Percentiles rank a stretch among this genome's conserved stretches.
phyloP scores from a whole-genome alignment of 257 asterid genomes.

The Datura wrightii region DNA sequence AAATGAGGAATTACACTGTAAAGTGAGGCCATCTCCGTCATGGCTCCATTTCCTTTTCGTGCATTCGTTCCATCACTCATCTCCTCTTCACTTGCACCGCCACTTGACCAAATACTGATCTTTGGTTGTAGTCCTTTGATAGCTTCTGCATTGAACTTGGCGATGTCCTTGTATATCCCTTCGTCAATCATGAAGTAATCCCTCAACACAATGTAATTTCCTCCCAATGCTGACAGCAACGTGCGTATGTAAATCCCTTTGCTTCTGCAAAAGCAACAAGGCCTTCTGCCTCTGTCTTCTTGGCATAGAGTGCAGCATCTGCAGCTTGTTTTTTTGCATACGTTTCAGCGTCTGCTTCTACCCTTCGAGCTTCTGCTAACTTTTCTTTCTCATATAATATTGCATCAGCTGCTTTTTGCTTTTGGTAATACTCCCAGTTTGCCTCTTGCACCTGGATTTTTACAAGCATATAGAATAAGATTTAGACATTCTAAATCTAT shows the following conservation, averaged over 20 bases:
- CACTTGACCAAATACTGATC: constrained; percentile 64
- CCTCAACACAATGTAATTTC: constrained; percentile 55
- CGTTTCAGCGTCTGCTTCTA: constrained; percentile 53
- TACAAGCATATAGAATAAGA: not conserved
- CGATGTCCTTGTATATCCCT: constrained; percentile 56
- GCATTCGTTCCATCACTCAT: not conserved
- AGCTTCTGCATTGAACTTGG: constrained; percentile 60
- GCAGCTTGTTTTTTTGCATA: constrained; percentile 47
- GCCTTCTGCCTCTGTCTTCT: constrained; percentile 73
- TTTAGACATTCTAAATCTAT: not conserved
- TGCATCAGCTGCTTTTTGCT: constrained; percentile 65
- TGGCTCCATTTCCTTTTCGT: constrained; percentile 35
- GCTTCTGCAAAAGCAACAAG: constrained; percentile 65
- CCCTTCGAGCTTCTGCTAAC: constrained; percentile 57
- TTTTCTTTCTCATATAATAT: constrained; percentile 57
- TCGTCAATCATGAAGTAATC: constrained; percentile 65
- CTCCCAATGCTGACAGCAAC: constrained; percentile 58
- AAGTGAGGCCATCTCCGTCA: constrained; percentile 61
- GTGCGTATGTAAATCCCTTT: constrained; percentile 52
- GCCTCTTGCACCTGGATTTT: constrained; percentile 60
- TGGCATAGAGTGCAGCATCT: constrained; percentile 59
- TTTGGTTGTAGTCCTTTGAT: constrained; percentile 65
- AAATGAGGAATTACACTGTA: constrained; percentile 42
- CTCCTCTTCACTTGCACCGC: not conserved
- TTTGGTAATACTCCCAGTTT: constrained; percentile 66